Percentiles rank a stretch among this genome's conserved stretches.
phyloP scores from a whole-genome alignment of 108 stramenopile genomes.

The Bacterosira constricta region DNA sequence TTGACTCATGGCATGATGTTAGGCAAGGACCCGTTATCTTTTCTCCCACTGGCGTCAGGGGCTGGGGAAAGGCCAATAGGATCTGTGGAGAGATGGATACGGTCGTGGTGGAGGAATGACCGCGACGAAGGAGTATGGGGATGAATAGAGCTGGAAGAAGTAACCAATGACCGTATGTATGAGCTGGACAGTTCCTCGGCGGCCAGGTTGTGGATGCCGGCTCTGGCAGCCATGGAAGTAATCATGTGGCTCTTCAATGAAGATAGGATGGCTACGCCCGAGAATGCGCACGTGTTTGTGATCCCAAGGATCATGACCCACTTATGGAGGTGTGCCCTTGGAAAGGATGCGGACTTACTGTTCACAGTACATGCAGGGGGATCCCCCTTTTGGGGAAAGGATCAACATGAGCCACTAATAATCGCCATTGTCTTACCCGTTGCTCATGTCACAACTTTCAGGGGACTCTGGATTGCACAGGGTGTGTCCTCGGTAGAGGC shows the following conservation, averaged over 20 bases:
- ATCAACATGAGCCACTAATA: not conserved
- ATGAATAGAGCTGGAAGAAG: not conserved
- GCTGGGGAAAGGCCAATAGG: not conserved
- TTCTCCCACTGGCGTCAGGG: conserved; percentile 1
- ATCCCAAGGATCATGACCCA: not conserved
- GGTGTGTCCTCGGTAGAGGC: not conserved
- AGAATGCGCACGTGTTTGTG: not conserved
- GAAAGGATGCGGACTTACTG: not conserved
- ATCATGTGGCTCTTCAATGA: not conserved
- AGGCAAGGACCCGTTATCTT: not conserved
- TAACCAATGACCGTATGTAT: conserved; percentile 4
- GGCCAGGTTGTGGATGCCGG: conserved; percentile 1
- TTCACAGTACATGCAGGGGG: not conserved
- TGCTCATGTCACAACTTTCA: not conserved
- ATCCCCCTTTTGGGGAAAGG: not conserved
- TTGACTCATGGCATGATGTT: conserved; percentile 12
- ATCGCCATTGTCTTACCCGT: not conserved
- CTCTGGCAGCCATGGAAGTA: not conserved
- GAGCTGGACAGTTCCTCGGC: not conserved
- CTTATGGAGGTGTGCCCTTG: not conserved
- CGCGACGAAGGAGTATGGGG: not conserved
- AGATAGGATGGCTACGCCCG: conserved; percentile 1
- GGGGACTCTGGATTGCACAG: not conserved
- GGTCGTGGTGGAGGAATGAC: conserved; percentile 16
- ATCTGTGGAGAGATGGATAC: not conserved